These are phyloP conservation scores for Camellia oleifera DNA, from an alignment of 179 eudicot genomes.

Conservation along the genomic window DNA sequence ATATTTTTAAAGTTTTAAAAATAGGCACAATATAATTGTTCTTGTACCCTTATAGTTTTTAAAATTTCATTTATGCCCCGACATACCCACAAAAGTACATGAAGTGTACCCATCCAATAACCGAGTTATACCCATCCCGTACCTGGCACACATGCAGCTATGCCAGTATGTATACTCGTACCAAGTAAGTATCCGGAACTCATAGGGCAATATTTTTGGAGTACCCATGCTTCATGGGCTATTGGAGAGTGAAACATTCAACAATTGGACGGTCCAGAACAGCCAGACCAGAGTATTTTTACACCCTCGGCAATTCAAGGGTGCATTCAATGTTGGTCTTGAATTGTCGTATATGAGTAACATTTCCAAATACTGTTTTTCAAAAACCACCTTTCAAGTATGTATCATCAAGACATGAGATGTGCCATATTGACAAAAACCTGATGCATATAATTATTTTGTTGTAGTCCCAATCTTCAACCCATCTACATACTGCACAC, in stretches of 20 bases:
- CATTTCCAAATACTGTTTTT: not conserved
- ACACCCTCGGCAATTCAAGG: not conserved
- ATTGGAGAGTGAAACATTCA: not conserved
- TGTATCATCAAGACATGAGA: not conserved
- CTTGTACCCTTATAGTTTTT: no score
- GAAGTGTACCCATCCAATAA: no score
- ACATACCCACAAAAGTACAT: no score
- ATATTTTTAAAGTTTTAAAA: no score
- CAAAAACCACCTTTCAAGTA: not conserved
- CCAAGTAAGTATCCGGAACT: no score
- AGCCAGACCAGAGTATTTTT: not conserved
- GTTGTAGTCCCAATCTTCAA: constrained; percentile 99
- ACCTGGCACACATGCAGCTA: no score
- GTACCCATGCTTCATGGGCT: no score
- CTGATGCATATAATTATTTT: constrained; percentile 95
- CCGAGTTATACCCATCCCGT: no score
- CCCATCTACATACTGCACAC: constrained; percentile 99
- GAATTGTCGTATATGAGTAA: not conserved
- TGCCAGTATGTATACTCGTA: no score
- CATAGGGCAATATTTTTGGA: no score
- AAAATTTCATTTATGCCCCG: no score
- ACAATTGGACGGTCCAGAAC: not conserved
- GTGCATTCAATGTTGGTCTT: not conserved
- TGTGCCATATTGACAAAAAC: constrained; percentile 33
- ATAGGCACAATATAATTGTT: no score